These are phyloP conservation scores for Cladorrhinum sp. DNA, from an alignment of 2,329 filamentous ascomycete species.

Conservation along the genomic window DNA sequence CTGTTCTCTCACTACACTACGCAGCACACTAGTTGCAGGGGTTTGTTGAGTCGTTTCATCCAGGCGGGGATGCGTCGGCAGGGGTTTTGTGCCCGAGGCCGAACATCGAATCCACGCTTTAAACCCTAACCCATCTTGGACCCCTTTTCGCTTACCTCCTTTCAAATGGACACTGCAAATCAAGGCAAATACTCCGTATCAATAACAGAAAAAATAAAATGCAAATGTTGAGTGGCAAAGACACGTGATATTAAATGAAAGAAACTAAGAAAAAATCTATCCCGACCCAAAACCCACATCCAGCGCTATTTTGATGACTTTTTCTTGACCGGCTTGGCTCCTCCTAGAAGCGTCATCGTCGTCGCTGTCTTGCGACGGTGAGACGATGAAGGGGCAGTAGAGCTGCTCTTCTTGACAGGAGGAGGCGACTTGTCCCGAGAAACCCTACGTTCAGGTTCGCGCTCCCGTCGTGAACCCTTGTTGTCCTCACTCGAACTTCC, in stretches of 20 bases:
- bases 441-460: constrained; percentile 12
- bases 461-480: background rate
- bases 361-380: background rate
- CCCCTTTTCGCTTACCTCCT: background rate
- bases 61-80: background rate
- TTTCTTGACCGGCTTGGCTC: background rate
- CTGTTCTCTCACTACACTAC: too few species aligned
- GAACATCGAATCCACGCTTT: background rate
- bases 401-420: constrained; percentile 3
- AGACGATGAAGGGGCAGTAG: background rate
- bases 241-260: background rate
- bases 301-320: background rate
- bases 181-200: background rate
- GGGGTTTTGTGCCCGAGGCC: background rate
- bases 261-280: background rate
- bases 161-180: background rate
- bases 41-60: background rate
- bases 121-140: background rate
- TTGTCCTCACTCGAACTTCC: constrained; percentile 3
- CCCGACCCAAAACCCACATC: background rate
- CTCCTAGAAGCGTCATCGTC: background rate
- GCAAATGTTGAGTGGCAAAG: background rate
- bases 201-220: background rate
- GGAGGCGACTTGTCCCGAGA: constrained; percentile 21
- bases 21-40: background rate